Percentiles rank a stretch among this genome's conserved stretches.
Conservation (phyloP, 257 asterid genomes). For the Phtheirospermum japonicum region DNA sequence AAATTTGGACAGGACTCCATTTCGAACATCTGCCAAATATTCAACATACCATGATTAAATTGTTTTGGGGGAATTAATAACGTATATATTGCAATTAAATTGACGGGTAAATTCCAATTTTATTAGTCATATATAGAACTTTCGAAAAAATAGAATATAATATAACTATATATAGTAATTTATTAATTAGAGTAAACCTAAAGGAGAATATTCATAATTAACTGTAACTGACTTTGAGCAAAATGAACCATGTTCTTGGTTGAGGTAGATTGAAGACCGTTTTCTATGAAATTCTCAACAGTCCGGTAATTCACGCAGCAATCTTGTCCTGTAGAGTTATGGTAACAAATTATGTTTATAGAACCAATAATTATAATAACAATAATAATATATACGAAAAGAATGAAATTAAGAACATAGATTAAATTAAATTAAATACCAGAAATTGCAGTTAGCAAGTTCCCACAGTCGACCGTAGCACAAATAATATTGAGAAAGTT, state of each 20-base stretch:
- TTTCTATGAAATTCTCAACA: slow-evolving; percentile 32
- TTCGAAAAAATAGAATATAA: neutral
- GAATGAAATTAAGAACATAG: too few species aligned
- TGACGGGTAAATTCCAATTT: too few species aligned
- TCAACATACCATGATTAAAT: too few species aligned
- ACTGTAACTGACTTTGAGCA: slow-evolving; percentile 59
- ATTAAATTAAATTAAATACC: slow-evolving; percentile 31
- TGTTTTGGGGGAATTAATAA: too few species aligned
- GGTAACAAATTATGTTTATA: neutral
- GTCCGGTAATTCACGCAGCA: slow-evolving; percentile 59
- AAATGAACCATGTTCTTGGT: slow-evolving; percentile 60
- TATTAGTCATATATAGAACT: neutral
- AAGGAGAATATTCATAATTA: neutral
- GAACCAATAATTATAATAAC: neutral
- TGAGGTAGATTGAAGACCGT: slow-evolving; percentile 67
- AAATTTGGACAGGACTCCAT: slow-evolving; percentile 44
- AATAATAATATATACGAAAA: too few species aligned
- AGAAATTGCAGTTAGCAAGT: slow-evolving; percentile 41
- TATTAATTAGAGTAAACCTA: neutral
- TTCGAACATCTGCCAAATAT: slow-evolving; percentile 44
- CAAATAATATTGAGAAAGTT: slow-evolving; percentile 32
- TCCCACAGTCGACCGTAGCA: slow-evolving; percentile 45
- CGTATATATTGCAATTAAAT: too few species aligned
- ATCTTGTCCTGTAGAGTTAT: slow-evolving; percentile 41
- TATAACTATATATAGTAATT: neutral